Base-by-base conservation (phyloP, 1,284 basidiomycete species). In the Spongiforma sp. region DNA sequence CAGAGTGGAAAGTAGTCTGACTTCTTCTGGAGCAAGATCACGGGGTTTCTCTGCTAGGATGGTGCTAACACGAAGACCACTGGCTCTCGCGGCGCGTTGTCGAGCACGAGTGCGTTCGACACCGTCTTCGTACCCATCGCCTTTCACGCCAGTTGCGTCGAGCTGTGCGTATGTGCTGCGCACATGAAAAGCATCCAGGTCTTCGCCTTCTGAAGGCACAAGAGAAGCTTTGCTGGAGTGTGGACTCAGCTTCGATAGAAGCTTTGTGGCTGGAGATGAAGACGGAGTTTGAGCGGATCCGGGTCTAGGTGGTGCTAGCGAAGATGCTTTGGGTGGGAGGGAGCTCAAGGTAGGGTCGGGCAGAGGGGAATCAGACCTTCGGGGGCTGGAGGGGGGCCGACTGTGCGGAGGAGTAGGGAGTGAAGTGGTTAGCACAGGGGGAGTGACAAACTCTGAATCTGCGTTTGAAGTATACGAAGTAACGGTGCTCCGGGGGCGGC, bases 81-180 rank as follows among this genome's bases (percentile, higher is more conserved):
- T 89, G 26, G 81, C 81, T 68, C 86, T 81, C 72, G 85, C 89
- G 32, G 76, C 78, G 55, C 88, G 87, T 57, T 91, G 81, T 58
- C 92, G 86, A n/a, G 94, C 94, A 62, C 95, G 86, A n/a, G 95
- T 98, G 48, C 94, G 87, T 79, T 98, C 95, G 19, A 95, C 84
- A 41, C 95, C 95, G 69, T 96, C 94, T 69, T 93, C 91, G 79
- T 90, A 94, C 0, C 95, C 95, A 75, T 98, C 95, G 5, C 95
- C 95, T 72, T 89, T 92, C 34, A 98, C 95, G 26, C 95, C 95
- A 56, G 86, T 86, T 12, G 85, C 79, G 54, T 97, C 94, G 19
- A 98, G 84, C 65, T 93, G 86, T 0, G 95, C 95, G 73, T 98
- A 97, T 0, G 94, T 96, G 61, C 88, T 92, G 41, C 95, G 87